A percentile compares a stretch with the other conserved stretches of the same genome.
phyloP scores from a whole-genome alignment of 345 rosid genomes.

The Rubroshorea leprosula region DNA sequence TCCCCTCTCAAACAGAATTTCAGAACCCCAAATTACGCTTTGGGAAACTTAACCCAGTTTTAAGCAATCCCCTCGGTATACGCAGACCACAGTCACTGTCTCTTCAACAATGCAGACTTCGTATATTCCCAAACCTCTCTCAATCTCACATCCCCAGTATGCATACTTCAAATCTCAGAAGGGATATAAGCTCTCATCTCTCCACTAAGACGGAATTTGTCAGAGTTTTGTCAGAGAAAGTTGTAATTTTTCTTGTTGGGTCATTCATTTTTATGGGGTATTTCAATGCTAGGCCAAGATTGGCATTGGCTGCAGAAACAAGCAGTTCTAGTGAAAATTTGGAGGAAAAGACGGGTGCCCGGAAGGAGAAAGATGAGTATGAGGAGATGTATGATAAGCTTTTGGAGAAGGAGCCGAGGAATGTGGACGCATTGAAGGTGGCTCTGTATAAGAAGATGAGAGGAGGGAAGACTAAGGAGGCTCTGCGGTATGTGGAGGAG shows the following conservation, averaged over 20 bases:
- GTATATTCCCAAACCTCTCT: constrained; percentile 22
- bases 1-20: neutral
- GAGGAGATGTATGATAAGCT: constrained; percentile 57
- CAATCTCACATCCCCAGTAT: constrained; percentile 10
- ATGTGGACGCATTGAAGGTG: constrained; percentile 69
- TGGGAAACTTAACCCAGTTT: no score
- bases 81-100: constrained; percentile 12
- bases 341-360: constrained; percentile 27
- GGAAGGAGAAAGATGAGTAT: constrained; percentile 33
- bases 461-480: constrained; percentile 56
- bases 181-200: constrained; percentile 10
- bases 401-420: constrained; percentile 60
- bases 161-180: constrained; percentile 21
- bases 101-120: constrained; percentile 20
- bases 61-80: constrained; percentile 7
- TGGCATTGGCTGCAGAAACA: constrained; percentile 36
- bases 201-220: constrained; percentile 23
- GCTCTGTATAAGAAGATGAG: constrained; percentile 72
- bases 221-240: constrained; percentile 28
- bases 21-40: constrained; percentile 8
- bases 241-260: constrained; percentile 49
- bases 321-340: constrained; percentile 16
- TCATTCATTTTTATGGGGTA: constrained; percentile 48
- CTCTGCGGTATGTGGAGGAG: constrained; percentile 57
- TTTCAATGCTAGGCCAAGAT: constrained; percentile 33